phyloP scores from a whole-genome alignment of 2,329 filamentous ascomycete species.

The Macrophomina phaseolina region DNA sequence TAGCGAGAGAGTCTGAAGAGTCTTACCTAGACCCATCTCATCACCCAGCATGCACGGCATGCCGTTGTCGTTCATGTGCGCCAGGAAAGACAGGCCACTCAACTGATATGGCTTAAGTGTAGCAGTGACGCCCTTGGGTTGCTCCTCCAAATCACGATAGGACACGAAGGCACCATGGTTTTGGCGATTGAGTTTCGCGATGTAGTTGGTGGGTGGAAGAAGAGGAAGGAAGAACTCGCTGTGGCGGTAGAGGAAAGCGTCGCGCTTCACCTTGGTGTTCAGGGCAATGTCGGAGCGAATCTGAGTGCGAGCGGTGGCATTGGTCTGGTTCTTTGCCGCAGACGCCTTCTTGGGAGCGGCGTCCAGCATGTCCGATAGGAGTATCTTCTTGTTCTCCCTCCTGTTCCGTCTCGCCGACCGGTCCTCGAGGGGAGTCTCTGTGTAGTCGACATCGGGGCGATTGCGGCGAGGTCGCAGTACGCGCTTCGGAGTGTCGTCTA shows the following conservation, averaged over 20 bases:
- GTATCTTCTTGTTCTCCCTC: conserved; percentile 34
- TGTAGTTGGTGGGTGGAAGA: conserved; percentile 51
- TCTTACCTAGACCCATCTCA: conserved; percentile 99
- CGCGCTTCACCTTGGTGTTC: conserved; percentile 51
- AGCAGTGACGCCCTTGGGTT: conserved; percentile 55
- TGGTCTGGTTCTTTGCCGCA: conserved; percentile 30
- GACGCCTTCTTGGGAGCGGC: conserved; percentile 6
- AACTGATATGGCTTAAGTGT: conserved; percentile 93
- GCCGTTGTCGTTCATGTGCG: conserved; percentile 99
- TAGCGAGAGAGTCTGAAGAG: conserved; percentile 95
- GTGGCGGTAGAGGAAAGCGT: conserved; percentile 53
- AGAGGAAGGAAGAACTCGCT: conserved; percentile 55
- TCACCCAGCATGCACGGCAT: conserved; percentile 97
- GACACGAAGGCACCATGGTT: conserved; percentile 38
- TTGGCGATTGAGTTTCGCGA: conserved; percentile 44
- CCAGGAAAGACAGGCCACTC: conserved; percentile 98
- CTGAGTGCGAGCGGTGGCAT: conserved; percentile 47
- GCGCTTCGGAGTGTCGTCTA: not conserved
- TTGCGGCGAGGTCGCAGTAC: not conserved
- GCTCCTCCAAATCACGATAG: conserved; percentile 49
- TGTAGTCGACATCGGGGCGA: not conserved
- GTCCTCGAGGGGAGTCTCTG: not conserved
- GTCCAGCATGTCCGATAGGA: conserved; percentile 40
- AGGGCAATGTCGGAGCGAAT: conserved; percentile 50
- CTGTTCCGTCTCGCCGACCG: not conserved